Evolutionary conservation across 176 grass and related monocot species (phyloP).

Genomic region (Saccharum spontaneum): DNA sequence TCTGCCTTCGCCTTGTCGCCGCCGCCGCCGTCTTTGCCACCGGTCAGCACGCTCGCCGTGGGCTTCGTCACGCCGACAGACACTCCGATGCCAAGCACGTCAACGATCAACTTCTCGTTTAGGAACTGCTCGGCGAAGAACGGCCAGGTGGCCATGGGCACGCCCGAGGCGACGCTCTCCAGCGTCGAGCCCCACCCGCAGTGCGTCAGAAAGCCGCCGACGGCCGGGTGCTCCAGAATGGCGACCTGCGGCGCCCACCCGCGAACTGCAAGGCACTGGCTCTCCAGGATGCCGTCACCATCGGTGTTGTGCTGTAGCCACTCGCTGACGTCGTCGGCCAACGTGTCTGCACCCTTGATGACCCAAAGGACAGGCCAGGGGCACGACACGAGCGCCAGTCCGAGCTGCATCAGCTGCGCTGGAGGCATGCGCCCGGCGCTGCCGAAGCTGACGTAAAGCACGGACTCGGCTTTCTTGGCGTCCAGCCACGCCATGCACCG

Average conservation of each 20-base stretch:
- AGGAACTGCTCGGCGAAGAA: conserved; percentile 64
- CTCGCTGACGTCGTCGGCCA: conserved; percentile 28
- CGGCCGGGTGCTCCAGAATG: conserved; percentile 57
- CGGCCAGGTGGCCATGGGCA: conserved; percentile 65
- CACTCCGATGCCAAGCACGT: conserved; percentile 50
- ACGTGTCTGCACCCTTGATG: conserved; percentile 33
- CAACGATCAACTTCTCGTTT: conserved; percentile 63
- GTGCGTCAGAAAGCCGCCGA: conserved; percentile 69
- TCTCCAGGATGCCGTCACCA: neutral
- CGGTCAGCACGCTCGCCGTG: neutral
- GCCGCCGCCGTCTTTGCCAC: neutral
- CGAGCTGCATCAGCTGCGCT: conserved; percentile 52
- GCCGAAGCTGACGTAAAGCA: conserved; percentile 73
- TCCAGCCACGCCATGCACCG: conserved; percentile 62
- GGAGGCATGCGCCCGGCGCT: conserved; percentile 48
- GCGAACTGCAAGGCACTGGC: conserved; percentile 42
- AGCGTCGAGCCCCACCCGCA: conserved; percentile 78
- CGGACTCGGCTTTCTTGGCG: conserved; percentile 45
- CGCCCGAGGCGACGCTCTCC: conserved; percentile 43
- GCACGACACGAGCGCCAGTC: conserved; percentile 47
- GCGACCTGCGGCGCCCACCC: conserved; percentile 67
- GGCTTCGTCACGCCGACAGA: conserved; percentile 45
- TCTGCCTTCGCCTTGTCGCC: neutral
- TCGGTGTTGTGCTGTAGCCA: conserved; percentile 51
- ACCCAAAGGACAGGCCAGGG: conserved; percentile 59